Conservation (phyloP, 1,284 basidiomycete genomes). For the Meripilus lineatus region DNA sequence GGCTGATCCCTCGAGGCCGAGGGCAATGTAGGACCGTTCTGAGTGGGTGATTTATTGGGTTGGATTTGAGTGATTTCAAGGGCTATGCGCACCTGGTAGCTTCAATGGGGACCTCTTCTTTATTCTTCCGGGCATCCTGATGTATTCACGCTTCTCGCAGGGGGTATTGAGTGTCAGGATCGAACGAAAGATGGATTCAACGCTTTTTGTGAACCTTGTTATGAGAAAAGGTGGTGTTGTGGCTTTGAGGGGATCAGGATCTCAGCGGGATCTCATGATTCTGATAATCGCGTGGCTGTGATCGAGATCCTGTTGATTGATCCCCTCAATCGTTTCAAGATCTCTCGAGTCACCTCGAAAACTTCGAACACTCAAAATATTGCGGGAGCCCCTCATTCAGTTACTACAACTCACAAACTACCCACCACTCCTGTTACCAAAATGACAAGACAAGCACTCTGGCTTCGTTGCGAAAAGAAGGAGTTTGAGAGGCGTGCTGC, state of each 20-base stretch:
- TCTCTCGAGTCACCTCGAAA: neutral
- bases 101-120: constrained; percentile 29
- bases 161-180: no score
- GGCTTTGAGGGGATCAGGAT: no score
- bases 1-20: constrained; percentile 93
- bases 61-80: neutral
- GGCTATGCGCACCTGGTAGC: constrained; percentile 22
- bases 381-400: no score
- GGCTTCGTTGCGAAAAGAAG: constrained; percentile 96
- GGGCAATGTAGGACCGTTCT: constrained; percentile 66
- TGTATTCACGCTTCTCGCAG: no score
- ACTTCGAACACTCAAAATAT: neutral
- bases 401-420: constrained; percentile 9
- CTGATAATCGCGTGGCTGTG: no score
- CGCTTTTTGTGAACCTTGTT: no score
- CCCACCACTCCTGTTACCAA: constrained; percentile 1
- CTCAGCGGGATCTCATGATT: no score
- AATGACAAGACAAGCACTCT: constrained; percentile 48
- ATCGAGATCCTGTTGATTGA: no score
- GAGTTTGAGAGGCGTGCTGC: constrained; percentile 92
- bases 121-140: constrained; percentile 29
- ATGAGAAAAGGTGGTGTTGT: no score
- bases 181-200: no score
- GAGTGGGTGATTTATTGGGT: constrained; percentile 4
- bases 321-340: no score